These are phyloP conservation scores for Lactifluus subvellereus DNA, from an alignment of 768 basidiomycete species.

Conservation along the genomic window DNA sequence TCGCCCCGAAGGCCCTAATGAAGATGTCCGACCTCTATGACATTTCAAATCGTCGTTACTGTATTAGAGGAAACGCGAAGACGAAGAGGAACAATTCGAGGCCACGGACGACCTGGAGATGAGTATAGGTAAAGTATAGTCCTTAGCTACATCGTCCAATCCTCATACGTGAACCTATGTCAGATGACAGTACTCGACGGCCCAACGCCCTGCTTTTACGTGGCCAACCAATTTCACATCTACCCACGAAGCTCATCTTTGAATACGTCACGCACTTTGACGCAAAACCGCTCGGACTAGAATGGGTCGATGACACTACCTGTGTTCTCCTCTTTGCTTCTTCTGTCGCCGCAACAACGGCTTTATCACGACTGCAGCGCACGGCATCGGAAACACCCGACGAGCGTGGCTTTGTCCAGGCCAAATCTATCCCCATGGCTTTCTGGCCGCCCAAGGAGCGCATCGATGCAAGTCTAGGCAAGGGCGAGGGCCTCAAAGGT, in stretches of 20 bases:
- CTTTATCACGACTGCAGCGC: constrained; percentile 46
- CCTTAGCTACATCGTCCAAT: background rate
- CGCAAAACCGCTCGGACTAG: constrained; percentile 64
- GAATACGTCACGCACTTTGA: constrained; percentile 80
- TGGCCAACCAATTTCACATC: constrained; percentile 65
- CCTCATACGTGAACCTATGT: constrained; percentile 1
- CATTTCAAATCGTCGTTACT: constrained; percentile 15
- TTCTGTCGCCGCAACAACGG: constrained; percentile 46
- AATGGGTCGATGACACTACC: constrained; percentile 83
- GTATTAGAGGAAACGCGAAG: constrained; percentile 45
- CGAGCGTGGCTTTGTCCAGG: constrained; percentile 52
- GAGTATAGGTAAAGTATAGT: constrained; percentile 23
- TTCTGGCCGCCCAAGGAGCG: constrained; percentile 79
- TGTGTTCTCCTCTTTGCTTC: constrained; percentile 72
- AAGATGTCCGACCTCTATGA: constrained; percentile 25
- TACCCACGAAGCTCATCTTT: constrained; percentile 73
- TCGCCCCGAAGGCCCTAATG: constrained; percentile 41
- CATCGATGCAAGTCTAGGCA: constrained; percentile 64
- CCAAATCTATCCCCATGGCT: constrained; percentile 63
- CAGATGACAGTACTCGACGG: constrained; percentile 42
- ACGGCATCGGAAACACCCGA: constrained; percentile 46
- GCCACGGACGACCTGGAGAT: constrained; percentile 25
- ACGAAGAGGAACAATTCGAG: constrained; percentile 35
- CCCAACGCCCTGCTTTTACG: constrained; percentile 65
- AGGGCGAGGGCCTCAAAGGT: constrained; percentile 62